These are phyloP conservation scores for Claviceps sp. DNA, from an alignment of 2,329 filamentous ascomycete genomes.

Conservation along the genomic window DNA sequence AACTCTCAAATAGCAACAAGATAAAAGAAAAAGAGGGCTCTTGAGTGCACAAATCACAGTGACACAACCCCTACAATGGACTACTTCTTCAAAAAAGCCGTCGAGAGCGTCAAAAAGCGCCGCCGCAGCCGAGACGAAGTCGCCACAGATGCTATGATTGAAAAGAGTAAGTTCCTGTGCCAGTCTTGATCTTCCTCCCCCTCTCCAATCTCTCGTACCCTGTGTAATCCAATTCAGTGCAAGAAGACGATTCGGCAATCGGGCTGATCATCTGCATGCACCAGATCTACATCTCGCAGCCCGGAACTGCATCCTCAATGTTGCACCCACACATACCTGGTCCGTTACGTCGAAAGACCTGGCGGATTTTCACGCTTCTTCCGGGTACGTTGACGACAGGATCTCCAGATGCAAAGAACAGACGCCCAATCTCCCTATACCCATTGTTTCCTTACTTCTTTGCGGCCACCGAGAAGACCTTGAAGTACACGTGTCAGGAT, in stretches of 20 bases:
- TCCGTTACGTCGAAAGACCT: too few relatives aligned
- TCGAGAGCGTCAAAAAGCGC: slow-evolving; percentile 2
- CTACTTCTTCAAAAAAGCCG: slow-evolving; percentile 3
- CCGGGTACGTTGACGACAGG: too few relatives aligned
- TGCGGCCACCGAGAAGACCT: too few relatives aligned
- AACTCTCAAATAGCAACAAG: background rate
- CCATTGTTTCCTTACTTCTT: too few relatives aligned
- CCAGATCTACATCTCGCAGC: slow-evolving; percentile 2
- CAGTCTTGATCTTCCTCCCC: background rate
- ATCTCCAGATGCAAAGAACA: too few relatives aligned
- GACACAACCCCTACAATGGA: background rate
- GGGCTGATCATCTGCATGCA: too few relatives aligned
- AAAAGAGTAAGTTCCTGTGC: background rate
- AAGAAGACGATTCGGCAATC: too few relatives aligned
- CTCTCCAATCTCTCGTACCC: background rate
- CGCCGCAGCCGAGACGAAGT: slow-evolving; percentile 1
- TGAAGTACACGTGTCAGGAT: too few relatives aligned
- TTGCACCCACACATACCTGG: background rate
- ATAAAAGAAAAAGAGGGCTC: background rate
- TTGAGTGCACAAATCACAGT: background rate
- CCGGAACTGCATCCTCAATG: slow-evolving; percentile 2
- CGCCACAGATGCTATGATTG: background rate
- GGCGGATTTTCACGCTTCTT: too few relatives aligned
- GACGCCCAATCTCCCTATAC: too few relatives aligned
- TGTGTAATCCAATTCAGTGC: too few relatives aligned